Evolutionary conservation across 345 rosid species (phyloP).

Genomic region (Dimocarpus longan): DNA sequence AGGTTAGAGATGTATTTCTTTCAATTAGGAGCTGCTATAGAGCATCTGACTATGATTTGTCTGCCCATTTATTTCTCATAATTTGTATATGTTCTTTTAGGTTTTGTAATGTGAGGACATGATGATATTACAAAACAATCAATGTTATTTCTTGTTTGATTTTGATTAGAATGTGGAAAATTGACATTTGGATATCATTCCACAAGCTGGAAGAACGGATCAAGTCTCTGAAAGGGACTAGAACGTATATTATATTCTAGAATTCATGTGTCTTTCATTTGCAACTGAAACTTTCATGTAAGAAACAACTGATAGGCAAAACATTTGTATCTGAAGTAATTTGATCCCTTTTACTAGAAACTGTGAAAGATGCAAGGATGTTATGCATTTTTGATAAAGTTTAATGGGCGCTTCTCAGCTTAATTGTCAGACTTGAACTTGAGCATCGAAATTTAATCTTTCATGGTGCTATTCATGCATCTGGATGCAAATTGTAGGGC

Average conservation of each 20-base stretch:
- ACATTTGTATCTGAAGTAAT: neutral
- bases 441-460: neutral
- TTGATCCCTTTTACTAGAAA: neutral
- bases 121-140: neutral
- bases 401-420: neutral
- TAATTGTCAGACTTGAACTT: neutral
- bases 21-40: constrained; percentile 11
- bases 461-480: neutral
- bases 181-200: neutral
- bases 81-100: neutral
- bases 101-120: neutral
- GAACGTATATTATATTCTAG: neutral
- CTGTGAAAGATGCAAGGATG: neutral
- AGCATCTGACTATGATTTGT: constrained; percentile 1
- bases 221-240: neutral
- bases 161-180: neutral
- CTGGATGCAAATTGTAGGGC: neutral
- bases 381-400: neutral
- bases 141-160: neutral
- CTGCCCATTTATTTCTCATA: neutral
- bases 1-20: constrained; percentile 49
- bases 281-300: neutral
- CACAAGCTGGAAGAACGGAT: neutral
- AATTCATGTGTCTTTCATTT: neutral
- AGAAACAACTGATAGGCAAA: neutral